Base-by-base conservation (phyloP, 768 basidiomycete genomes). In the Boletellus ananas region DNA sequence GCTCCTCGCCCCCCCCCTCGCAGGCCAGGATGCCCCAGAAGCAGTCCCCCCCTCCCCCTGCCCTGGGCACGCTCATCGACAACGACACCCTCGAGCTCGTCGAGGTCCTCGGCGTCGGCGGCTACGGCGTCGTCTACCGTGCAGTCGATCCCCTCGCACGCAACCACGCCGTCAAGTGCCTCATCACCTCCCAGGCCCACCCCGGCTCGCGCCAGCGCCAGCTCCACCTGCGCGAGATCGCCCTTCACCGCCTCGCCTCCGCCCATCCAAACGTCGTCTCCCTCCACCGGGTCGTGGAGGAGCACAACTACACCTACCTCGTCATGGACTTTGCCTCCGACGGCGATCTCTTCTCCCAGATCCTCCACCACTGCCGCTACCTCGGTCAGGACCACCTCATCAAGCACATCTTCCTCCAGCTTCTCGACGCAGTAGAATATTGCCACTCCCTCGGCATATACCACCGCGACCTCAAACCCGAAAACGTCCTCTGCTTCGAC, bases 391-490 rank as follows among this genome's bases (percentile, higher is more conserved):
- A 93, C 68, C 71, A 73, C 20, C 78, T 95, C 50, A 94, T 97
- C 73, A 90, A 85, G 63, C 78, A 83, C 54, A 85, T 95, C 56
- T 98, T 97, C 73, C 75, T 93, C 49, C 95, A 99, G 68, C 80
- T 99, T 57, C 76, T 97, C 58, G 92, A 95, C 61, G 90, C 92
- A 6, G 88, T 97, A 62, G 87, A 92, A 59, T 88, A 94, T 69
- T 94, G 92, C 68, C 95, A 99, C 69, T 80, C 80, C 17, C 74
- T 89, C 42, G 90, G 90, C 39, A 92, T 99, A 61, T 95, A 90
- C 73, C 95, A 98, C 67, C 89, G 95, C 39, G 95, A 98, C 67
- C 74, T 99, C 63, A 99, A 98, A 75, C 95, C 95, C 5, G 95
- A 99, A 74, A 96, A 91, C 66, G 82, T 96, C 50, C 75, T 97